Evolutionary conservation across 805 yeast species (phyloP), one percentile per base, ranked within the genome.

Genomic region (Candida tibetensis): DNA sequence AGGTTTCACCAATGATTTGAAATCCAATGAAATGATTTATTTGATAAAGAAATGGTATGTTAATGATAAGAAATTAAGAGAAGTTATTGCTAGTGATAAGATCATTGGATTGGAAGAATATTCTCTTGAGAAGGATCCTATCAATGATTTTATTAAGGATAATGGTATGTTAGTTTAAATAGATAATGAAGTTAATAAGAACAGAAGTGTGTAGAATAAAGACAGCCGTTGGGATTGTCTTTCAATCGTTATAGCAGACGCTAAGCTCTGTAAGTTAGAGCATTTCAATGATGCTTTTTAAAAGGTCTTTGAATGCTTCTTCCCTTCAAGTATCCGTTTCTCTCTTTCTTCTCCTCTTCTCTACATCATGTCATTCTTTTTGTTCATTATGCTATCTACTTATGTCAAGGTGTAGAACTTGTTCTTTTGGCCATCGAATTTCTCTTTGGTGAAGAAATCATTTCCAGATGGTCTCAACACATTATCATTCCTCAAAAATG

Each of bases 31-130:
- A 55, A 78, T 84, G 81, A 58, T 69, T 4, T 77, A 77, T 59
- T 66, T 85, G 55, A 77, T 85, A 39, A 70, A 80, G 51, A 66
- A 57, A 17, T 85, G 93, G 93, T 83, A 79, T 57, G 60, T 70
- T 32, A 69, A 70, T 25, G 91, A 85, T 49, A 74, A 81, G 50
- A 76, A 71, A 49, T 62, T 85, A 45, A 69, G 85, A 51, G 85
- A 79, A 41, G 62, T 74, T 12, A 69, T 82, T 29, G 52, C 77
- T 1, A 58, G 58, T 36, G 77, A 74, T 28, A 64, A 66, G 28
- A 66, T 81, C 9, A 57, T 62, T 10, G 59, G 61, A 22, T 53
- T 81, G 52, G 52, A 57, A 1, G 69, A 61, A 16, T 83, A 82
- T 52, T 57, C 71, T 6, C 48, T 74, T 30, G 76, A 72, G 8